Percentiles rank a stretch among this genome's conserved stretches.
Conservation (phyloP, 306 rosid species). For the Lathyrus aphaca region DNA sequence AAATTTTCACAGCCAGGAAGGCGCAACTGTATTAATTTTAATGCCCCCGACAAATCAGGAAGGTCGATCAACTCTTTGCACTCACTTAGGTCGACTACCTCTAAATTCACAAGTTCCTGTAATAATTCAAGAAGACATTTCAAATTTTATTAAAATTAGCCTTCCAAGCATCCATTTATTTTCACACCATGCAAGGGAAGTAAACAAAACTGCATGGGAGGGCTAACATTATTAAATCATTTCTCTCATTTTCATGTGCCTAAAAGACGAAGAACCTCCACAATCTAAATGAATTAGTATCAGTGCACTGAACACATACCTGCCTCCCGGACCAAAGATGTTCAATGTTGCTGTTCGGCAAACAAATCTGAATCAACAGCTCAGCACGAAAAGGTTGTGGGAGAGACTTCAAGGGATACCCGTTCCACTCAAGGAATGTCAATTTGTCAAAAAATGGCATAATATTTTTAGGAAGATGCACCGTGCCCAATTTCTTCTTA, state of each 20-base stretch:
- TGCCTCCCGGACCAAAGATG: conserved; percentile 31
- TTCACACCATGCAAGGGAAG: neutral
- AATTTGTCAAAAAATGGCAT: conserved; percentile 16
- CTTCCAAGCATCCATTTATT: no score
- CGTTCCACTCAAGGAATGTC: conserved; percentile 21
- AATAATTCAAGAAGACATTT: neutral
- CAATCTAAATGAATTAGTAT: conserved; percentile 4
- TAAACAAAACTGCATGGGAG: neutral
- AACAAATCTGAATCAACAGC: conserved; percentile 10
- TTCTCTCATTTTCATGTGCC: neutral
- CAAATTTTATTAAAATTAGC: neutral
- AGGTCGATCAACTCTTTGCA: neutral
- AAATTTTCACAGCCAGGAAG: conserved; percentile 17
- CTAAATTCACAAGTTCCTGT: conserved; percentile 34
- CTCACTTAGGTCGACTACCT: neutral
- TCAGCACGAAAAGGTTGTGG: conserved; percentile 11
- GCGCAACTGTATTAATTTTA: conserved; percentile 22
- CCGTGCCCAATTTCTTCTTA: neutral
- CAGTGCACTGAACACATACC: neutral
- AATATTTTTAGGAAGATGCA: neutral
- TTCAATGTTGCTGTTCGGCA: conserved; percentile 12
- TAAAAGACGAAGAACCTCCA: neutral
- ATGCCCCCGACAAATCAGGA: conserved; percentile 34
- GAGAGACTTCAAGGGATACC: conserved; percentile 19
- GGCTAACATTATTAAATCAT: neutral